Conservation (phyloP, 441 rosid species). For the Omphalea diandra region DNA sequence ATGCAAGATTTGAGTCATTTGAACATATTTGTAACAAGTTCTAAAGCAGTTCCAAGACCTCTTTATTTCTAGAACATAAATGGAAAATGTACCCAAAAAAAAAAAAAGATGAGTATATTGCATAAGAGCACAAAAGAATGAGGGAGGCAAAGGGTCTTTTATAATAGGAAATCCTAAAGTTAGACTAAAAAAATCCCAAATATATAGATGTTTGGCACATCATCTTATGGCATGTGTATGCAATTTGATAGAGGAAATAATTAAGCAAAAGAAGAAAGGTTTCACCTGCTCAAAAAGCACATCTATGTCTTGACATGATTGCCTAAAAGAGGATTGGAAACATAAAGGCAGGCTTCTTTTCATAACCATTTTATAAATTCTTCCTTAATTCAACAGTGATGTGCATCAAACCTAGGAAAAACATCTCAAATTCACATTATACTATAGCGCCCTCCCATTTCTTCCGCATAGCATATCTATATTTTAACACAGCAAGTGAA, state of each 20-base stretch:
- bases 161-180: no score
- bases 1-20: neutral
- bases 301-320: neutral
- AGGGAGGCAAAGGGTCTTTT: neutral
- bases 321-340: neutral
- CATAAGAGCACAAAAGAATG: neutral
- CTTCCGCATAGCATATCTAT: neutral
- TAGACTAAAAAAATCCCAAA: neutral
- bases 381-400: neutral
- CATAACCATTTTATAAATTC: neutral
- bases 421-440: neutral
- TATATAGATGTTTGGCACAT: no score
- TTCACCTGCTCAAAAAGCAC: neutral
- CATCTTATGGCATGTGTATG: neutral
- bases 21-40: neutral
- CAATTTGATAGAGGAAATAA: neutral
- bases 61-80: neutral
- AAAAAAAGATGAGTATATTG: neutral
- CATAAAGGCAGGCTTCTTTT: neutral
- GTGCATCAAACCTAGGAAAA: neutral
- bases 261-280: neutral
- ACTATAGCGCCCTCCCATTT: neutral
- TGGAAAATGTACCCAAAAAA: neutral
- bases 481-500: neutral
- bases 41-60: neutral